phyloP scores from a whole-genome alignment of 1,139 yeast genomes.

The Blastobotrys malaysiensis region DNA sequence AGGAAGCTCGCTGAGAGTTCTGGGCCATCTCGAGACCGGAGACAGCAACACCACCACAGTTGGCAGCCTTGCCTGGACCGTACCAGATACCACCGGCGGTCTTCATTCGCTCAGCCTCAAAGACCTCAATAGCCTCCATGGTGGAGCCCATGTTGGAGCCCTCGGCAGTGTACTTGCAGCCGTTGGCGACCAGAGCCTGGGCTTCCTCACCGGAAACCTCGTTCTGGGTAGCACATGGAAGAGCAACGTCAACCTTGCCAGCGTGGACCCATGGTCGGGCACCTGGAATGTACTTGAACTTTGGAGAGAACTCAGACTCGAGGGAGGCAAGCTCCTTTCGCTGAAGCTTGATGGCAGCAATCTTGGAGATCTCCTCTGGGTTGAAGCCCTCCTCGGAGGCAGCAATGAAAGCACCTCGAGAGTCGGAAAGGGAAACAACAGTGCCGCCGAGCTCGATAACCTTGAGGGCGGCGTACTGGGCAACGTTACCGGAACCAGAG shows the following conservation, averaged over 20 bases:
- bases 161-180: conserved; percentile 92
- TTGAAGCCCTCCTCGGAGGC: conserved; percentile 64
- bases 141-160: conserved; percentile 99
- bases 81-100: conserved; percentile 76
- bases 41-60: conserved; percentile 99
- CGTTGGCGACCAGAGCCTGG: conserved; percentile 84
- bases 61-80: conserved; percentile 99
- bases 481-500: conserved; percentile 98
- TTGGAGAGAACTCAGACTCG: conserved; percentile 47
- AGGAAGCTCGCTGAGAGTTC: conserved; percentile 87
- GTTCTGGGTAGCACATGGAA: conserved; percentile 98
- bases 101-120: conserved; percentile 75
- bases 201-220: conserved; percentile 98
- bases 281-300: conserved; percentile 73
- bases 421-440: conserved; percentile 90
- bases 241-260: conserved; percentile 89
- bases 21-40: conserved; percentile 99
- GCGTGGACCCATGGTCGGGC: conserved; percentile 96
- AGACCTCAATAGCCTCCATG: conserved; percentile 90
- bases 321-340: conserved; percentile 75
- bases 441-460: conserved; percentile 95
- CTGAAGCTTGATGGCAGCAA: conserved; percentile 75
- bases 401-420: conserved; percentile 76
- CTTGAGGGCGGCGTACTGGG: conserved; percentile 97
- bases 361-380: conserved; percentile 66